Evolutionary conservation across 1,284 basidiomycete genomes (phyloP).

Genomic region (Coniferiporia weirii): DNA sequence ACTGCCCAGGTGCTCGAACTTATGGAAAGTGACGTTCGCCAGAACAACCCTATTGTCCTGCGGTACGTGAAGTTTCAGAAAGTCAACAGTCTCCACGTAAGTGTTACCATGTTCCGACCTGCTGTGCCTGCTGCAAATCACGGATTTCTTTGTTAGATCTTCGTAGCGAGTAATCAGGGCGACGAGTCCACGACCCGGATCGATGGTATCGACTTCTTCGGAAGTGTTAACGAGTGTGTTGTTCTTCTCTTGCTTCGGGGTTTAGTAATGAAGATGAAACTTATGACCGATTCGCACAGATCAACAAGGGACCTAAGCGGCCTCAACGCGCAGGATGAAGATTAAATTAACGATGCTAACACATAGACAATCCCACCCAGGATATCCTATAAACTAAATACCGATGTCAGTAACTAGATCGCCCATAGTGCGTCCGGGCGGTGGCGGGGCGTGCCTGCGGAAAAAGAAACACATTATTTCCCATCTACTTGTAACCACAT

Average conservation of each 20-base stretch:
- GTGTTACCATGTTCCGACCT: constrained; percentile 25
- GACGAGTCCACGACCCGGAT: constrained; percentile 72
- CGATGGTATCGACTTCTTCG: constrained; percentile 71
- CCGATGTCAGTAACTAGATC: neutral
- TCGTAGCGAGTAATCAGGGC: constrained; percentile 73
- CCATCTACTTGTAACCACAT: constrained; percentile 49
- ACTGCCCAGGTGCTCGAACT: constrained; percentile 55
- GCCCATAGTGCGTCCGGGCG: neutral
- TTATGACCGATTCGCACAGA: constrained; percentile 27
- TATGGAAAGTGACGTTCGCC: constrained; percentile 42
- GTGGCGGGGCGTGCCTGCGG: no score
- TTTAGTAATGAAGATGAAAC: constrained; percentile 11
- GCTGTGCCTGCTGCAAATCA: neutral
- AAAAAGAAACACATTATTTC: neutral
- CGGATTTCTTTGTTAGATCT: constrained; percentile 45
- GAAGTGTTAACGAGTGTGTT: constrained; percentile 57
- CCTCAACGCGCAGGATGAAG: constrained; percentile 43
- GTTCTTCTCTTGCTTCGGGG: neutral
- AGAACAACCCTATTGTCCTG: constrained; percentile 56
- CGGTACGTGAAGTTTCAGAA: constrained; percentile 77
- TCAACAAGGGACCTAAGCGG: constrained; percentile 53
- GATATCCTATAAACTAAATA: neutral
- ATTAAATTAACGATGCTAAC: neutral
- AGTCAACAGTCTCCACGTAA: constrained; percentile 67
- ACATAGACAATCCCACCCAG: neutral